Percentiles rank a stretch among this genome's conserved stretches.
These are phyloP conservation scores for Noccaea bulbosa DNA, from an alignment of 345 rosid species.

Conservation along the genomic window DNA sequence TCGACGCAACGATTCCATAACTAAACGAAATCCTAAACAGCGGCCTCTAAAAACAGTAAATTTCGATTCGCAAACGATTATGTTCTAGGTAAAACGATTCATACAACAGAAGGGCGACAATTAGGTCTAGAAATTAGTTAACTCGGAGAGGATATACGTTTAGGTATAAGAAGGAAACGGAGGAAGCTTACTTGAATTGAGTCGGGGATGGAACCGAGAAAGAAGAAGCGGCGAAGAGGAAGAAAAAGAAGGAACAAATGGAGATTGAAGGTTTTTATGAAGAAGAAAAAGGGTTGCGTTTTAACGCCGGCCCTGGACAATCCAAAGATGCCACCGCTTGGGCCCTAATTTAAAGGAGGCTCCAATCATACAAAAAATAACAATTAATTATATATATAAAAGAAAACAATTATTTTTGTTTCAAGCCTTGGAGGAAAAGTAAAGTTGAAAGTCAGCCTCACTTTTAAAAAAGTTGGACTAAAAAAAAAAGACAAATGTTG, in stretches of 20 bases:
- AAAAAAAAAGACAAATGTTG: neutral
- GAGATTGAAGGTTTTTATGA: constrained; percentile 14
- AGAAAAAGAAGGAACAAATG: neutral
- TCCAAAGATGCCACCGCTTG: constrained; percentile 2
- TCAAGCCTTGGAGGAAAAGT: constrained; percentile 28
- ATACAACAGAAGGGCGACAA: neutral
- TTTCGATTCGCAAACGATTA: neutral
- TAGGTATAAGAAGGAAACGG: neutral
- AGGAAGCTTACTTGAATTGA: constrained; percentile 24
- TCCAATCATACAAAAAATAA: neutral
- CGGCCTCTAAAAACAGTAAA: neutral
- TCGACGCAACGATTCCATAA: neutral
- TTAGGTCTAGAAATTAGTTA: neutral
- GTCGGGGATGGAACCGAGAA: constrained; percentile 4
- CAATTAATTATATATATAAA: neutral
- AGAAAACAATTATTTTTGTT: neutral
- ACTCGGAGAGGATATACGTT: neutral
- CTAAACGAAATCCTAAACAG: neutral
- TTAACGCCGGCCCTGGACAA: constrained; percentile 34
- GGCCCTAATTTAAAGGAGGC: constrained; percentile 38
- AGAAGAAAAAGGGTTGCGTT: constrained; percentile 29
- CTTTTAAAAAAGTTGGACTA: neutral
- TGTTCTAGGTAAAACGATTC: neutral
- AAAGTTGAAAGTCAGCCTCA: constrained; percentile 11
- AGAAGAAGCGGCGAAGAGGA: constrained; percentile 8